phyloP scores from a whole-genome alignment of 352 stramenopile species.

The Pythium monospermum region DNA sequence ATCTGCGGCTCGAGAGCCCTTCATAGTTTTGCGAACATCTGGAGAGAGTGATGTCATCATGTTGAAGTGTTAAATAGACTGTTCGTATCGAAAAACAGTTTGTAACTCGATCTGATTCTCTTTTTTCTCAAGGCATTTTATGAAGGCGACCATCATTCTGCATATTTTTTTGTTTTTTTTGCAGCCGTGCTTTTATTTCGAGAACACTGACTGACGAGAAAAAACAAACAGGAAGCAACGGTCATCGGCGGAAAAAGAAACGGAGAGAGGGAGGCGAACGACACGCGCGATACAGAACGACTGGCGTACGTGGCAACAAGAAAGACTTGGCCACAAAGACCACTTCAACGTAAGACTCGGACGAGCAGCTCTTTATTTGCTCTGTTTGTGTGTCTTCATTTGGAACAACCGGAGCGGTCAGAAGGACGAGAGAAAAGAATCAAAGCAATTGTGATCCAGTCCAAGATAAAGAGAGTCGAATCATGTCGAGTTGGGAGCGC shows the following conservation, averaged over 20 bases:
- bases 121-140: constrained; percentile 8
- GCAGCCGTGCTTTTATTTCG: constrained; percentile 25
- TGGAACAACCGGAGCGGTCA: too few relatives aligned
- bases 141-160: constrained; percentile 7
- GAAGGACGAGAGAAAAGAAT: too few relatives aligned
- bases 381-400: too few relatives aligned
- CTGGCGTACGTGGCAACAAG: not conserved
- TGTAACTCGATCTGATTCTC: not conserved
- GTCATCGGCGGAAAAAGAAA: constrained; percentile 8
- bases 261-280: not conserved
- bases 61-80: constrained; percentile 16
- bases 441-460: too few relatives aligned
- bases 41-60: constrained; percentile 12
- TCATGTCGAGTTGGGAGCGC: constrained; percentile 28
- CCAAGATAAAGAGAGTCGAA: not conserved
- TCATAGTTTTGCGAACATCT: not conserved
- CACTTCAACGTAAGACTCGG: too few relatives aligned
- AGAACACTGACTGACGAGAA: constrained; percentile 10
- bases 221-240: constrained; percentile 4
- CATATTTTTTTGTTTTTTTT: too few relatives aligned
- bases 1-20: constrained; percentile 19
- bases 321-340: too few relatives aligned
- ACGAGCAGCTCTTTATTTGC: too few relatives aligned
- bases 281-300: not conserved
- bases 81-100: not conserved